These are phyloP conservation scores for Penicillium ochrochloron DNA, from an alignment of 495 filamentous ascomycete species.

Conservation along the genomic window DNA sequence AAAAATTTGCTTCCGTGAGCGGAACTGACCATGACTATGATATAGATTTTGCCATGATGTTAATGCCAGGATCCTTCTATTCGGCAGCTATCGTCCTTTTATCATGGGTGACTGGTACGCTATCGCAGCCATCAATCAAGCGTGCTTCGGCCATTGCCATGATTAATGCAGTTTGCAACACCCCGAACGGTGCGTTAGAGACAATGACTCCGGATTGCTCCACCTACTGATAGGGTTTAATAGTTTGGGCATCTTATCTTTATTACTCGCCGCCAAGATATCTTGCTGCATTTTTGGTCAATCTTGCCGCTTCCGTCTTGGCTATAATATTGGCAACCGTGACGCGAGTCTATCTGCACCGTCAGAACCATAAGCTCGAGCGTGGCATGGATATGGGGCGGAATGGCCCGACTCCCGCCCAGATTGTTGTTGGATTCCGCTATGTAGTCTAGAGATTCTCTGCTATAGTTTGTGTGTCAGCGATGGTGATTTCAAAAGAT, in stretches of 20 bases:
- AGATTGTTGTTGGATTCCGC: neutral
- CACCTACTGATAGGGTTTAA: neutral
- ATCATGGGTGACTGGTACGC: neutral
- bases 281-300: neutral
- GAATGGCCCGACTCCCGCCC: neutral
- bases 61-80: slow-evolving; percentile 1
- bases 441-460: neutral
- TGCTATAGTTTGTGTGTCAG: no score
- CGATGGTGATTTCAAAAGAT: neutral
- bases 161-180: slow-evolving; percentile 4
- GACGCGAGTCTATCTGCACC: neutral
- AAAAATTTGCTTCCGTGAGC: neutral
- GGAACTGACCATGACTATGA: neutral
- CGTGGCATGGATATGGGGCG: neutral
- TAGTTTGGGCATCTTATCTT: neutral
- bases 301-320: neutral
- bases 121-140: neutral
- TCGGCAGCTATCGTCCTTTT: neutral
- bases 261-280: neutral
- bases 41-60: neutral
- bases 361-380: neutral
- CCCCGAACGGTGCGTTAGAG: neutral
- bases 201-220: neutral
- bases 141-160: neutral
- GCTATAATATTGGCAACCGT: neutral